These are phyloP conservation scores for Trichoderma sp. DNA, from an alignment of 2,329 filamentous ascomycete species.

Conservation along the genomic window DNA sequence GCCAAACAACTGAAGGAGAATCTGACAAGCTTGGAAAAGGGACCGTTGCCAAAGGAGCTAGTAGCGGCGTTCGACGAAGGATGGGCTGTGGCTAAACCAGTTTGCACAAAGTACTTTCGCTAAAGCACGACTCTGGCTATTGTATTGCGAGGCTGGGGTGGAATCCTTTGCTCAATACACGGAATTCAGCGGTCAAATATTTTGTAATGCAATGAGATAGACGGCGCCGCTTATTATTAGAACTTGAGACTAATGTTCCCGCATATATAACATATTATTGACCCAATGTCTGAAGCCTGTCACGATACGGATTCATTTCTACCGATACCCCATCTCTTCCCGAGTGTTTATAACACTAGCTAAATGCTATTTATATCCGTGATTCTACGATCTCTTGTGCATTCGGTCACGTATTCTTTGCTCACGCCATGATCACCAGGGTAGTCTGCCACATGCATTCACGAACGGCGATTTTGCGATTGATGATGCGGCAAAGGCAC, in stretches of 20 bases:
- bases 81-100: conserved; percentile 10
- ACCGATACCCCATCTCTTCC: not conserved
- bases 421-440: not conserved
- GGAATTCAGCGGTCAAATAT: not conserved
- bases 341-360: not conserved
- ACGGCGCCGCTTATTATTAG: not conserved
- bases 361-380: not conserved
- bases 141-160: too few relatives aligned
- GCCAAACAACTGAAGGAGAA: conserved; percentile 12
- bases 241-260: not conserved
- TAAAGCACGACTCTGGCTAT: not conserved
- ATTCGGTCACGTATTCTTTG: not conserved
- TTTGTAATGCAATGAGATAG: not conserved
- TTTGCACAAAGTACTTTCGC: conserved; percentile 13
- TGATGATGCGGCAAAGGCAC: not conserved
- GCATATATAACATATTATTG: not conserved
- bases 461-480: not conserved
- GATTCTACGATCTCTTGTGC: not conserved
- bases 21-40: conserved; percentile 14
- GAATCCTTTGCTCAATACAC: not conserved
- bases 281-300: not conserved
- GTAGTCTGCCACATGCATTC: not conserved
- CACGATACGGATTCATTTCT: not conserved
- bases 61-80: conserved; percentile 15
- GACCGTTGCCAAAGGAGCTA: conserved; percentile 17